These are phyloP conservation scores for Logfia minima DNA, from an alignment of 129 eudicot genomes.

Conservation along the genomic window DNA sequence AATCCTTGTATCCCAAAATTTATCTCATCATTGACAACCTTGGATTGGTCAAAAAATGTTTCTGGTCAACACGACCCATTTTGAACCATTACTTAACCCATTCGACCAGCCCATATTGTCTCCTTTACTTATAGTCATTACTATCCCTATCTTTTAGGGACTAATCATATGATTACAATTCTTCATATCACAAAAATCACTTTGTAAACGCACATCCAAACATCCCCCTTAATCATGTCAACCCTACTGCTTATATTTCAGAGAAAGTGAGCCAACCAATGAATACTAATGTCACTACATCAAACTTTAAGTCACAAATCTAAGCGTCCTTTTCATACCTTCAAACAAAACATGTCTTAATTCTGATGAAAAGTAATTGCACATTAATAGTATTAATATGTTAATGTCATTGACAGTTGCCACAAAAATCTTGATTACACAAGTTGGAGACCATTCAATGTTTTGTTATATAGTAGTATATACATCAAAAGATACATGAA, in stretches of 20 bases:
- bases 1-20: neutral
- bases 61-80: neutral
- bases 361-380: constrained; percentile 9
- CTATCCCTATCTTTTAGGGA: neutral
- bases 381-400: constrained; percentile 1
- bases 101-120: neutral
- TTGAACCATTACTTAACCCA: neutral
- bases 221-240: neutral
- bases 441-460: constrained; percentile 15
- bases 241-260: neutral
- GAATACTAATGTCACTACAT: neutral
- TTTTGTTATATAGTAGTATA: constrained; percentile 9
- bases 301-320: neutral
- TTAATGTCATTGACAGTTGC: constrained; percentile 25
- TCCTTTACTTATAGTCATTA: neutral
- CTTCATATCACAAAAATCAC: neutral
- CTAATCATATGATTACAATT: neutral
- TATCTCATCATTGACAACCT: too few species aligned
- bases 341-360: constrained; percentile 24
- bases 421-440: constrained; percentile 18
- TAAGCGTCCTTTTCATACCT: neutral
- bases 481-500: constrained; percentile 10
- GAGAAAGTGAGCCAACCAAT: constrained; percentile 3
- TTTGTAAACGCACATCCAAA: neutral
- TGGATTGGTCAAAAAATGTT: neutral